phyloP scores from a whole-genome alignment of 768 basidiomycete species.

The Suillus tomentosus region DNA sequence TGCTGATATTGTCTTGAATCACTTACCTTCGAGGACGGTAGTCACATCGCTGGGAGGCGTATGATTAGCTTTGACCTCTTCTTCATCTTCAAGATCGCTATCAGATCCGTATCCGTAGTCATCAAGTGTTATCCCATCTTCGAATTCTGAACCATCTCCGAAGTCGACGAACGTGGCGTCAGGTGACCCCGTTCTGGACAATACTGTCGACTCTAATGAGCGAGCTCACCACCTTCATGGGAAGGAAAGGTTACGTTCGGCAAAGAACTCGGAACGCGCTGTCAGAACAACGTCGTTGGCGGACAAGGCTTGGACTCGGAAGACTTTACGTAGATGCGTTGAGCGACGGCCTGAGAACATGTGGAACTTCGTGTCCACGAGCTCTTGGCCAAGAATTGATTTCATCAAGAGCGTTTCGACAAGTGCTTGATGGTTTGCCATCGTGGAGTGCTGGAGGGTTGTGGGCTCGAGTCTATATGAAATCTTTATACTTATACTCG shows the following conservation, averaged over 20 bases:
- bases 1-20: not conserved
- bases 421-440: constrained; percentile 15
- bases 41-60: no score
- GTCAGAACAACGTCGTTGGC: constrained; percentile 30
- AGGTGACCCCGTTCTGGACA: constrained; percentile 14
- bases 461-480: not conserved
- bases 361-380: constrained; percentile 35
- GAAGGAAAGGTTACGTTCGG: constrained; percentile 20
- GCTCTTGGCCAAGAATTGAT: constrained; percentile 29
- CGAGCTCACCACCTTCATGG: not conserved
- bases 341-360: constrained; percentile 27
- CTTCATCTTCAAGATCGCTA: constrained; percentile 37
- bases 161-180: constrained; percentile 21
- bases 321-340: constrained; percentile 13
- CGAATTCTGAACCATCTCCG: constrained; percentile 13
- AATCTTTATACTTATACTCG: no score
- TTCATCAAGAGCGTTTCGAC: constrained; percentile 25
- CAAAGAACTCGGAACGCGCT: constrained; percentile 32
- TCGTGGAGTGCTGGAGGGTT: not conserved
- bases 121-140: constrained; percentile 12
- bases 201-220: constrained; percentile 12
- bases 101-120: constrained; percentile 37
- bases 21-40: not conserved
- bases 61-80: not conserved
- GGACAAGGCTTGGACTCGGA: constrained; percentile 26